phyloP scores from a whole-genome alignment of 306 rosid species.

The Alnus rubra region DNA sequence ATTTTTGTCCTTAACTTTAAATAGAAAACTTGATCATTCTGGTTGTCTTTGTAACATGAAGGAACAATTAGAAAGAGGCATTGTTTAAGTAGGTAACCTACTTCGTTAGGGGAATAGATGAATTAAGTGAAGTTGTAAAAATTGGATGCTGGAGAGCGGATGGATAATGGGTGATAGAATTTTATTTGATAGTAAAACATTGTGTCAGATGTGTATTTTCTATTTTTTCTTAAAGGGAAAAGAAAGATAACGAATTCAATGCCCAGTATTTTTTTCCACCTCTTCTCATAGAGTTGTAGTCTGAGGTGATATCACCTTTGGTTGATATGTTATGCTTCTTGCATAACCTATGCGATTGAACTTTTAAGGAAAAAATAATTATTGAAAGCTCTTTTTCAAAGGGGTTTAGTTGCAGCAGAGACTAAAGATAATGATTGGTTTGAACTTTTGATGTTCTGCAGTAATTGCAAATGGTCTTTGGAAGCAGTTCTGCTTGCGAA shows the following conservation, averaged over 20 bases:
- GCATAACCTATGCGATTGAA: not conserved
- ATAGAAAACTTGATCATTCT: not conserved
- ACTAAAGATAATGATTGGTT: constrained; percentile 13
- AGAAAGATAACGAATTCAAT: not conserved
- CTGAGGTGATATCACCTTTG: not conserved
- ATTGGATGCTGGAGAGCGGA: not conserved
- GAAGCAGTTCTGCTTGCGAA: constrained; percentile 81
- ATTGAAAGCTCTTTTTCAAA: not conserved
- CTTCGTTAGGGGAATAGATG: not conserved
- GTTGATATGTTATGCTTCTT: not conserved
- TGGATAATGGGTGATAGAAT: not conserved
- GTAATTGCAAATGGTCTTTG: constrained; percentile 66
- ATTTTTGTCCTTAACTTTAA: not conserved
- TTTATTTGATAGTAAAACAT: not conserved
- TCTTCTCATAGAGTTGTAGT: not conserved
- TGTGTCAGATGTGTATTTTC: not conserved
- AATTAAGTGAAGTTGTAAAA: not conserved
- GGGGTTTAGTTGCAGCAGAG: not conserved
- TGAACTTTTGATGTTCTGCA: constrained; percentile 47
- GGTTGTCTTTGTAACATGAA: not conserved
- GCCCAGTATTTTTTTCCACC: not conserved
- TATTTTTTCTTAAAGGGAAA: not conserved
- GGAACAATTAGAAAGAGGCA: not conserved
- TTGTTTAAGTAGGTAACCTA: not conserved
- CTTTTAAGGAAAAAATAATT: not conserved